Evolutionary conservation across 2,329 filamentous ascomycete genomes (phyloP).

Genomic region (Eurotiales sp.): DNA sequence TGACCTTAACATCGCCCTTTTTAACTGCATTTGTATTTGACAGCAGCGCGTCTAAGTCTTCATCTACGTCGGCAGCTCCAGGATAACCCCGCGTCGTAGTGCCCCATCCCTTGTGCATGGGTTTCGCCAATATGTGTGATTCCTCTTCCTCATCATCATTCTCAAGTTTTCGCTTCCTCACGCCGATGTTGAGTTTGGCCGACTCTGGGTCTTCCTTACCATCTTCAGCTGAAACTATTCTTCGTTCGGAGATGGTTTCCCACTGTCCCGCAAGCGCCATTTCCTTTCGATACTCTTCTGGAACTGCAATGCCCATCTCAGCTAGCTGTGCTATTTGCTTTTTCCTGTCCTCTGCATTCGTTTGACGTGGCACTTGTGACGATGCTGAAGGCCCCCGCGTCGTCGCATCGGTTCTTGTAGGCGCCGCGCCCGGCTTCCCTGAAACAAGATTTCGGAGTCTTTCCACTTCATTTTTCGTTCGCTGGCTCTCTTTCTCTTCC

Average conservation of each 20-base stretch:
- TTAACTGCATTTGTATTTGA: constrained; percentile 37
- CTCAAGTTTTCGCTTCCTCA: constrained; percentile 45
- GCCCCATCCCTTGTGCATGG: constrained; percentile 39
- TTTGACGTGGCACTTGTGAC: constrained; percentile 34
- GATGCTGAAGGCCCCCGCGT: constrained; percentile 29
- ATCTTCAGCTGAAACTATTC: constrained; percentile 37
- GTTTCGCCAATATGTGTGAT: constrained; percentile 6
- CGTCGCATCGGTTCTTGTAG: constrained; percentile 20
- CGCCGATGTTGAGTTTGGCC: constrained; percentile 34
- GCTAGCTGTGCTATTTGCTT: constrained; percentile 83
- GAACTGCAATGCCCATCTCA: constrained; percentile 79
- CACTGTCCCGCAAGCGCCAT: constrained; percentile 89
- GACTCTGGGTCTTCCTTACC: constrained; percentile 35
- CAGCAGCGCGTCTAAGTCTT: constrained; percentile 42
- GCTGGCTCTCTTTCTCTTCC: constrained; percentile 74
- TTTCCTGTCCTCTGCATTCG: constrained; percentile 66
- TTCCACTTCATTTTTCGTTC: constrained; percentile 79
- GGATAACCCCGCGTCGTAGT: constrained; percentile 40
- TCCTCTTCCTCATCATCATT: constrained; percentile 39
- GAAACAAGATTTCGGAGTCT: constrained; percentile 74
- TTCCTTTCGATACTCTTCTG: constrained; percentile 70
- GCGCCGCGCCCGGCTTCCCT: constrained; percentile 33
- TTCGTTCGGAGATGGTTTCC: constrained; percentile 61
- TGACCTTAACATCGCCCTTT: constrained; percentile 17
- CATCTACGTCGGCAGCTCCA: constrained; percentile 29